These are phyloP conservation scores for Trametes hirsuta DNA, from an alignment of 1,284 basidiomycete genomes.

Conservation along the genomic window DNA sequence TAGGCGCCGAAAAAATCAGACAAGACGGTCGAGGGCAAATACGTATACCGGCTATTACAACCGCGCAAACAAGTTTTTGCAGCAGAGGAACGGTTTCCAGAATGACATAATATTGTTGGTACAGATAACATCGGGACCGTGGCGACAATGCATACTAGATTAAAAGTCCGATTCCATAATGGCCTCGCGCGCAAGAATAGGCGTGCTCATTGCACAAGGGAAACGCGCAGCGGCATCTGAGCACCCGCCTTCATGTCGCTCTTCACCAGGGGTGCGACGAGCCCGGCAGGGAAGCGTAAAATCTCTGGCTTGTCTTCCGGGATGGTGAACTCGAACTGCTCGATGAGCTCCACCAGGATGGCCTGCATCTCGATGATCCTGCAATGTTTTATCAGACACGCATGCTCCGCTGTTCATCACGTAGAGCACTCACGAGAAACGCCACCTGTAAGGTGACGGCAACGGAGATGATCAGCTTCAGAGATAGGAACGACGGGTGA, in stretches of 20 bases:
- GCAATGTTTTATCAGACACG: neutral
- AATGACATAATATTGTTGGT: too few species aligned
- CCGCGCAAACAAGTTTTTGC: too few species aligned
- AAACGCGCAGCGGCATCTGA: constrained; percentile 25
- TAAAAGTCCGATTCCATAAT: too few species aligned
- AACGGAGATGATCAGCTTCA: neutral
- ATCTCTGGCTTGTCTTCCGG: constrained; percentile 39
- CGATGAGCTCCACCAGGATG: constrained; percentile 51
- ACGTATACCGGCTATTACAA: too few species aligned
- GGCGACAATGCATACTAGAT: too few species aligned
- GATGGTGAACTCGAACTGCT: constrained; percentile 50
- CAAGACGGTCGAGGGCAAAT: too few species aligned
- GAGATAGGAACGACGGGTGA: neutral
- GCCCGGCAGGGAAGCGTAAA: constrained; percentile 43
- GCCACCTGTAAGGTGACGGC: constrained; percentile 37
- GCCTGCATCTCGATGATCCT: constrained; percentile 53
- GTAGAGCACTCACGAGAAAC: constrained; percentile 44
- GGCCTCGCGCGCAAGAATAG: too few species aligned
- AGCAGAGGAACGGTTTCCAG: too few species aligned
- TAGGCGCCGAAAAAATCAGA: too few species aligned
- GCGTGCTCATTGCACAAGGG: constrained; percentile 15
- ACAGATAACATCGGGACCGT: too few species aligned
- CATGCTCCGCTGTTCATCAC: neutral
- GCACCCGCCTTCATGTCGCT: constrained; percentile 47
- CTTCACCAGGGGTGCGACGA: constrained; percentile 52